phyloP scores from a whole-genome alignment of 306 rosid genomes.

The Coriaria nepalensis region DNA sequence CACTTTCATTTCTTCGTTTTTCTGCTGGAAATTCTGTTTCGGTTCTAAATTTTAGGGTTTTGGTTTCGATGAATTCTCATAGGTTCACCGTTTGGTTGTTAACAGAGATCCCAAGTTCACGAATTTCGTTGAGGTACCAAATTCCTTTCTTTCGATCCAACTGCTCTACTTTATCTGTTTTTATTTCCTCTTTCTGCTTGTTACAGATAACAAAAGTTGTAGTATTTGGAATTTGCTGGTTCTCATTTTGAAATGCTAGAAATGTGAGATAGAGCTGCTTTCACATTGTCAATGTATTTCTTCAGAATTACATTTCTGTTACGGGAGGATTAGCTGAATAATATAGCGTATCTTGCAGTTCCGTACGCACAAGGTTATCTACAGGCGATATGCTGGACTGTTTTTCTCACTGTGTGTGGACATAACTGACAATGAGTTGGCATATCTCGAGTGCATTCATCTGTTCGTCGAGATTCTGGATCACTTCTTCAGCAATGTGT shows the following conservation, averaged over 20 bases:
- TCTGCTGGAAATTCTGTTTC: not conserved
- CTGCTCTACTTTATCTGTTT: not conserved
- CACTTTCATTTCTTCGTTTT: conserved; percentile 1
- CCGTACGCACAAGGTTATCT: conserved; percentile 89
- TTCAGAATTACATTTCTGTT: not conserved
- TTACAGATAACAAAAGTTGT: too few species aligned
- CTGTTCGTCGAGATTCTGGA: conserved; percentile 88
- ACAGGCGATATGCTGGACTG: conserved; percentile 90
- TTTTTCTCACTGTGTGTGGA: conserved; percentile 97
- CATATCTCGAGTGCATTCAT: conserved; percentile 92
- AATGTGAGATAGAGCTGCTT: too few species aligned
- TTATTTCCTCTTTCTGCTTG: not conserved
- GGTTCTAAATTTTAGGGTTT: not conserved
- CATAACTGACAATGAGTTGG: conserved; percentile 95
- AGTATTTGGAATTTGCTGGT: not conserved
- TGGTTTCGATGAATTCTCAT: conserved; percentile 9
- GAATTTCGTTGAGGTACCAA: conserved; percentile 77
- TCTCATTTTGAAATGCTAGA: not conserved
- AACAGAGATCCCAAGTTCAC: conserved; percentile 96
- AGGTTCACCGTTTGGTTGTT: conserved; percentile 98
- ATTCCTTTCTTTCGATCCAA: not conserved
- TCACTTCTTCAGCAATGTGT: conserved; percentile 93
- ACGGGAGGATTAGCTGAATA: conserved; percentile 10
- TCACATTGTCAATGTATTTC: too few species aligned
- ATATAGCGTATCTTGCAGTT: conserved; percentile 39